Evolutionary conservation across 495 filamentous ascomycete species (phyloP), one percentile per base, ranked within the genome.

Genomic region (Acidiella bohemica): DNA sequence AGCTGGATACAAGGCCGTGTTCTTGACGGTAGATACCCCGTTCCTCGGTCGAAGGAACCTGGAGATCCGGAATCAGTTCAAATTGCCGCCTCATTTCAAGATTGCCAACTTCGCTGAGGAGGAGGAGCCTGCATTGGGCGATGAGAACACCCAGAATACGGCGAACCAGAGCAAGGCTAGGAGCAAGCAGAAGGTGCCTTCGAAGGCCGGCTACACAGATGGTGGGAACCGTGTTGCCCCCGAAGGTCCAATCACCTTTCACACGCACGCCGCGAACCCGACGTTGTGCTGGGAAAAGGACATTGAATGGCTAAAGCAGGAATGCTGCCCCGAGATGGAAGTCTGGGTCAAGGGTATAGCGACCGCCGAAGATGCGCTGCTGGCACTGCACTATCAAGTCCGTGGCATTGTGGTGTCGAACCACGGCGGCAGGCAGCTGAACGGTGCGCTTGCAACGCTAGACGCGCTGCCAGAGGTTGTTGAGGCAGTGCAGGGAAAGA

Each of bases 381-480:
- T 67, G 2, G 58, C 57, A 1, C 39, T 64, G 2, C 53, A 57
- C 18, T 51, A 58, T 27, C 36, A 50, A 1, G 44, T 59, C 12
- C 41, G 53, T 19, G 60, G 60, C n/a, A 56, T 64, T 18, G 53
- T 62, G 2, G 54, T 64, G 5, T 65, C 62, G 1, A 71, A 73
- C 26, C 70, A 73, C 36, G 68, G 68, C 3, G 69, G 69, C 3
- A 50, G 68, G 44, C 60, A 61, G 37, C 42, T 61, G n/a, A 57
- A 63, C 27, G 60, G 60, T 9, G 45, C 64, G 21, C 33, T 56
- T 11, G 50, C 39, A 9, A 46, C 50, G 12, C 28, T 58, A 2
- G 54, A 58, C 36, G 51, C 54, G 8, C 39, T 63, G 14, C 53
- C 56, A 0, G 57, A 58, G 19, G 39, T 62, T 17, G 59, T 59